A percentile compares a stretch with the other conserved stretches of the same genome.
Conservation (phyloP, 129 eudicot genomes). For the Flaveria brownii region DNA sequence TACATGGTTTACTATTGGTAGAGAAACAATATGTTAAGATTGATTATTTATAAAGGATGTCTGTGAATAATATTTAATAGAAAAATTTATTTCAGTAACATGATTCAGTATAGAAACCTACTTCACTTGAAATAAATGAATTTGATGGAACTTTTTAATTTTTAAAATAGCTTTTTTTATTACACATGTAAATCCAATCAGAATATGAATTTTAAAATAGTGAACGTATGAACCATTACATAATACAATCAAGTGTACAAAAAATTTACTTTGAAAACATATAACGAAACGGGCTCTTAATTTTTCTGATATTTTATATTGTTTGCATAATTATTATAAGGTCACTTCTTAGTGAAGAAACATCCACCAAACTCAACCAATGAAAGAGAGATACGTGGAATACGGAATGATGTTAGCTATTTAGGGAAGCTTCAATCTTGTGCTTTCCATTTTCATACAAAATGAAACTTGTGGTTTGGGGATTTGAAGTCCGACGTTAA, state of each 20-base stretch:
- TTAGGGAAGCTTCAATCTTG: slow-evolving; percentile 40
- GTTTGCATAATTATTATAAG: background rate
- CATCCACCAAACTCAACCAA: slow-evolving; percentile 46
- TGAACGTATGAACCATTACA: no score
- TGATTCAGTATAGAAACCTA: background rate
- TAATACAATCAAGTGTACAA: no score
- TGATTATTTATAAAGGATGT: background rate
- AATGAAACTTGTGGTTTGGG: slow-evolving; percentile 26
- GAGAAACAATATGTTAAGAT: background rate
- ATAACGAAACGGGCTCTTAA: background rate
- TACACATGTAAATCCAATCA: background rate
- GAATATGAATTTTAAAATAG: background rate
- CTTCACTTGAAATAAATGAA: background rate
- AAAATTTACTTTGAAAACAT: no score
- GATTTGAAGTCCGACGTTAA: slow-evolving; percentile 41
- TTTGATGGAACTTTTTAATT: background rate
- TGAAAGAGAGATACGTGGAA: slow-evolving; percentile 36
- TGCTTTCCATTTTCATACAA: slow-evolving; percentile 38
- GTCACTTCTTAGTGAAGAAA: slow-evolving; percentile 14
- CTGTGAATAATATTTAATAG: background rate
- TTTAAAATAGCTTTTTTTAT: background rate
- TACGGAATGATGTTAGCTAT: slow-evolving; percentile 23
- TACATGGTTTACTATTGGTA: background rate
- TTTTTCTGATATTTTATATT: background rate
- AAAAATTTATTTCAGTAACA: background rate